Evolutionary conservation across 2,329 filamentous ascomycete genomes (phyloP).

Genomic region (Cercospora citrullina): DNA sequence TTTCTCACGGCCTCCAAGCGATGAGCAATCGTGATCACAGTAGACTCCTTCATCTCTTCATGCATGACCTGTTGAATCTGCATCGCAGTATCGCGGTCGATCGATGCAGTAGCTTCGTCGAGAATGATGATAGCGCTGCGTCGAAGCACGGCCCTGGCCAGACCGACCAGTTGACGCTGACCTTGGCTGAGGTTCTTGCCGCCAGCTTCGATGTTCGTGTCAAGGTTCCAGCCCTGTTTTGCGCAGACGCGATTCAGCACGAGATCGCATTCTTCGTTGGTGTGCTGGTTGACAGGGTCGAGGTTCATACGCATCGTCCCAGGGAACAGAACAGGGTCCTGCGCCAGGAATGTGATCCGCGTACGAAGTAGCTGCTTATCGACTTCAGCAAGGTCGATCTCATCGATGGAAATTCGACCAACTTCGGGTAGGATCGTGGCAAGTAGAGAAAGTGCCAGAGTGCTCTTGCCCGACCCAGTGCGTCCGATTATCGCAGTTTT

Average conservation of each 20-base stretch:
- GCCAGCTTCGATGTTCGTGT: constrained; percentile 59
- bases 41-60: constrained; percentile 59
- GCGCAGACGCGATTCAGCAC: constrained; percentile 58
- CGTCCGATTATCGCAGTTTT: constrained; percentile 78
- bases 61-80: constrained; percentile 57
- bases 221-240: constrained; percentile 57
- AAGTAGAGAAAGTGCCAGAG: constrained; percentile 63
- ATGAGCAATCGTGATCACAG: constrained; percentile 67
- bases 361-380: constrained; percentile 60
- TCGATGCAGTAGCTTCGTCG: constrained; percentile 66
- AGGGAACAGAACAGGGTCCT: constrained; percentile 66
- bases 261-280: constrained; percentile 54
- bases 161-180: constrained; percentile 64
- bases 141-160: constrained; percentile 63
- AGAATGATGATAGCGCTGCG: constrained; percentile 63
- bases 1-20: constrained; percentile 62
- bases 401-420: constrained; percentile 61
- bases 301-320: constrained; percentile 63
- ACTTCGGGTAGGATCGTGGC: constrained; percentile 56
- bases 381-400: constrained; percentile 60
- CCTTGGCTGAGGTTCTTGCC: constrained; percentile 65
- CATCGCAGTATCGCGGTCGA: constrained; percentile 62
- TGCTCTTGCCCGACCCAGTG: constrained; percentile 82
- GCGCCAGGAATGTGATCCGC: constrained; percentile 65
- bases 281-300: constrained; percentile 60